Evolutionary conservation across 805 yeast genomes (phyloP).

Genomic region (Starmera caribaea): DNA sequence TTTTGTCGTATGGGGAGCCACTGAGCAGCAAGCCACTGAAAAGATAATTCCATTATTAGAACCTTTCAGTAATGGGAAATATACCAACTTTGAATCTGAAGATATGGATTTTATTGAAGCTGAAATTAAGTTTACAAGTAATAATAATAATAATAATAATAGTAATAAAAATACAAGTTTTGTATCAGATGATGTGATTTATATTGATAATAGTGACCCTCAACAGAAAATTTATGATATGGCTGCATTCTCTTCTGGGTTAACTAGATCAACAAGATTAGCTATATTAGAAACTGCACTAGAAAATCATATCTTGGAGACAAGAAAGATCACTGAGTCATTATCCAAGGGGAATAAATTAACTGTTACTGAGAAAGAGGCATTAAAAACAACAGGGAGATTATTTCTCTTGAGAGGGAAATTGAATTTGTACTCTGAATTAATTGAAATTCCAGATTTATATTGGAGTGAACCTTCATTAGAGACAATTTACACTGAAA

Average conservation of each 20-base stretch:
- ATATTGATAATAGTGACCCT: conserved; percentile 41
- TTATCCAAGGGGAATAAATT: conserved; percentile 53
- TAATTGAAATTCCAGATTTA: conserved; percentile 86
- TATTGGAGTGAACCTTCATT: conserved; percentile 89
- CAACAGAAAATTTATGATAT: conserved; percentile 57
- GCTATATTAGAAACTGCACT: conserved; percentile 69
- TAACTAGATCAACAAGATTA: conserved; percentile 77
- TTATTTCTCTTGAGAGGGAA: conserved; percentile 72
- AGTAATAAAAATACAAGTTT: conserved; percentile 24
- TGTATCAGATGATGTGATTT: conserved; percentile 61
- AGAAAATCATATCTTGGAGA: conserved; percentile 56
- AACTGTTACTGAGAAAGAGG: conserved; percentile 47
- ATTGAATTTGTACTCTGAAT: conserved; percentile 75
- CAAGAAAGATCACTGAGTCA: conserved; percentile 55
- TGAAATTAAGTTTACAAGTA: conserved; percentile 1
- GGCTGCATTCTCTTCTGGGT: conserved; percentile 83
- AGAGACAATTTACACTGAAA: conserved; percentile 63
- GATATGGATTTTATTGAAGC: conserved; percentile 73
- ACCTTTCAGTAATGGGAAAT: conserved; percentile 37
- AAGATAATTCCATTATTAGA: conserved; percentile 44
- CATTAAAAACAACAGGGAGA: conserved; percentile 62
- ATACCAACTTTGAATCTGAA: conserved; percentile 56
- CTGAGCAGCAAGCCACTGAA: conserved; percentile 39
- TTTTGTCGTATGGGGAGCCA: conserved; percentile 74
- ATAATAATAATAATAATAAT: no score